Evolutionary conservation across 2,329 filamentous ascomycete species (phyloP), one percentile per base, ranked within the genome.

Genomic region (Clarireedia hainanense): DNA sequence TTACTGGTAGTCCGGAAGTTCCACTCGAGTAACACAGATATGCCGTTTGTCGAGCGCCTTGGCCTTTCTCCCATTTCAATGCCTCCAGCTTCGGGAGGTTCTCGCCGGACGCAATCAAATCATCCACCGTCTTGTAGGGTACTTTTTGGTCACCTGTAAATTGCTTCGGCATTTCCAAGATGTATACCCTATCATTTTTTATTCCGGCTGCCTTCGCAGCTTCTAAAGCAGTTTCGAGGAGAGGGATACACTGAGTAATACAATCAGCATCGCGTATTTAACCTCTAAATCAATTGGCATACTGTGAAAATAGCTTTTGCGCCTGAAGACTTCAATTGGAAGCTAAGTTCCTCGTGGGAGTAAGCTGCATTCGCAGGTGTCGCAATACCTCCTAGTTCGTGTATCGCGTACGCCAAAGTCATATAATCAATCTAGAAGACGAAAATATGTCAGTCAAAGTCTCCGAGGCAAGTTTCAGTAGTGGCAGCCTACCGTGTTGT

Each of bases 321-420:
- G 0, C 81, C 80, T 0, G 86, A 86, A 70, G 94, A 87, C 65
- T 83, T 83, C 57, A 96, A 78, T 73, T 96, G 91, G 66, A 88
- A 90, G 7, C 86, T 83, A 24, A 96, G 78, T 71, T 96, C 91
- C 6, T 88, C 81, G 23, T 81, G 81, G 0, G 88, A 95, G 72
- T 95, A 96, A 5, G 84, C 82, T 24, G 91, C 91, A 68, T 96
- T 96, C 3, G 89, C 91, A 0, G 91, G 90, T 20, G 85, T 88
- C 14, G 88, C 76, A 56, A 89, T 74, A 39, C 88, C 91, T n/a
- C 83, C 83, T 14, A 91, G 72, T 56, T 85, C 79, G 68, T 92
- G 89, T 15, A 88, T 78, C 3, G 88, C 85, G 78, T 88, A 89
- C 40, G 80, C 81, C 30, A 90, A 72, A 4, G 87, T 81, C 58